Evolutionary conservation across 495 filamentous ascomycete genomes (phyloP).

Genomic region (Neurospora sp.): DNA sequence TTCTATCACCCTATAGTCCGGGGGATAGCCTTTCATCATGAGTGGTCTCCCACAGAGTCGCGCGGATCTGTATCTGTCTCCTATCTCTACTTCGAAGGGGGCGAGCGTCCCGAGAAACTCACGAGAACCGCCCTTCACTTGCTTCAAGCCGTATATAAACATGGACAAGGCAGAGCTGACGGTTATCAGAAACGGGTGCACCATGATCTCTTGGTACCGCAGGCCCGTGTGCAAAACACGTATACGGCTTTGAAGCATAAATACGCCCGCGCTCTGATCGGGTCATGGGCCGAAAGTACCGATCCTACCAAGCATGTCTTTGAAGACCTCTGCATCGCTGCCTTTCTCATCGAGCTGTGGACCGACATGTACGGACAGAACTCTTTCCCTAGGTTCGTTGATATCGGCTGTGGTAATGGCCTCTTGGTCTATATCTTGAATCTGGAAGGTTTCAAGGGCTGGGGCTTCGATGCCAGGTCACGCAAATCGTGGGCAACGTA

Average conservation of each 20-base stretch:
- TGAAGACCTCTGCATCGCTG: constrained; percentile 85
- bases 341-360: constrained; percentile 93
- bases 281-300: constrained; percentile 72
- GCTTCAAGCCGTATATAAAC: constrained; percentile 62
- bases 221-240: constrained; percentile 63
- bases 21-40: constrained; percentile 64
- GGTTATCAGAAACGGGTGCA: constrained; percentile 66
- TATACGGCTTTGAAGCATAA: constrained; percentile 71
- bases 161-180: constrained; percentile 51
- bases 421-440: constrained; percentile 79
- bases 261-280: constrained; percentile 58
- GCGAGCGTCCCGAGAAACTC: constrained; percentile 40
- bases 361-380: constrained; percentile 59
- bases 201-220: constrained; percentile 66
- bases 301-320: constrained; percentile 89
- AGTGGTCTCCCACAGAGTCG: constrained; percentile 31
- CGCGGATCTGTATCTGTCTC: constrained; percentile 54
- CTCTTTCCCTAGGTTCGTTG: constrained; percentile 81
- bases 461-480: constrained; percentile 79
- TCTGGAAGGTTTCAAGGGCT: constrained; percentile 73
- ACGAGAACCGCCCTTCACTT: constrained; percentile 62
- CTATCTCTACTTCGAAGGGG: constrained; percentile 49
- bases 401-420: constrained; percentile 93
- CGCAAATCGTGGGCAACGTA: constrained; percentile 80
- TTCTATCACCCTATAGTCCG: constrained; percentile 77